Evolutionary conservation across 2,329 filamentous ascomycete species (phyloP), one percentile per base, ranked within the genome.

Genomic region (Colletotrichum higginsianum): DNA sequence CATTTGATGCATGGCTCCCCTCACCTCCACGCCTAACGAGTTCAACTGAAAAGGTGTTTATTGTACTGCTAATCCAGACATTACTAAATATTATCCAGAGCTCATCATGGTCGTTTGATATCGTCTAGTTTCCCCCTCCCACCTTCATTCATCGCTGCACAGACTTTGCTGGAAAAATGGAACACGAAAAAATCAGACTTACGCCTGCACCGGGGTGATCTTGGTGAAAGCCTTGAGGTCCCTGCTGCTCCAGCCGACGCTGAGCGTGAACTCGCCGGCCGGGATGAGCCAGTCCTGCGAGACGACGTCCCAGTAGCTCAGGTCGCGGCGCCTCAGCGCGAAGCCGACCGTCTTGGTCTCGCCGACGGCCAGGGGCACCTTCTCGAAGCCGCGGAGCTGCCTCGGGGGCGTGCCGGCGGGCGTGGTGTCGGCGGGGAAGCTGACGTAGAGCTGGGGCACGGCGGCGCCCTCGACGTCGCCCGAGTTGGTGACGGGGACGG

Each of bases 371-470:
- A 90, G 77, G 3, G 75, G 75, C 1, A 86, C 75, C 78, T 89
- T 90, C 3, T 86, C 83, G 67, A 90, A 90, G 60, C 81, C 86
- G 74, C 87, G 81, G 8, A 88, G 82, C 75, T 86, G 83, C 60
- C 80, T 80, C 5, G 84, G 80, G 0, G 88, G 88, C 12, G 87
- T 88, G 58, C 80, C 81, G 16, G 78, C 68, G 18, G 81, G 73
- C n/a, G 83, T 73, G 61, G 77, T 77, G 23, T 78, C 77, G 50
- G 67, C 62, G 52, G 83, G 81, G 78, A 86, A 80, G 6, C 76
- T 74, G n/a, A 90, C 78, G 76, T 91, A 91, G 1, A 91, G 80
- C 78, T 91, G 89, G 2, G 86, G 80, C 0, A 90, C 85, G 12
- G 85, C 82, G 2, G 84, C 84, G 35, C 87, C 88, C 26, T 79